Evolutionary conservation across 257 asterid species (phyloP), one percentile per base, ranked within the genome.

Genomic region (Agastache rugosa): DNA sequence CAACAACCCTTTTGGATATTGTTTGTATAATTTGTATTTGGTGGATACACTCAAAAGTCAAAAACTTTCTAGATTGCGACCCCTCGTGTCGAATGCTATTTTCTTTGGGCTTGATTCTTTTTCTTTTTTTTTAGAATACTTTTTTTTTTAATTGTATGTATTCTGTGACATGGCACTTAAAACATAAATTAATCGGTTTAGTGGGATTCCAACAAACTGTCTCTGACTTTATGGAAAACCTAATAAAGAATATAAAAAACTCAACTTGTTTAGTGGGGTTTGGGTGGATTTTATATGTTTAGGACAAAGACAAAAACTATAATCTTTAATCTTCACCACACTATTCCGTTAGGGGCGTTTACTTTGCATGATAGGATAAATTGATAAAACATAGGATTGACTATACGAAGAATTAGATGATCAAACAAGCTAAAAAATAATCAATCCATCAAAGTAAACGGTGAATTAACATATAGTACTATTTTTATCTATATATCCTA

Each of bases 131-230:
- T 25, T 1, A 25, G 29, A 3, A 25, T 1, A 25, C 29, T 25
- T 25, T 25, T 3, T 25, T 25, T 25, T n/a, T n/a, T n/a, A n/a
- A n/a, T 11, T 59, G 29, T 72, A 15, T 27, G 27, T 25, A 42
- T 41, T 25, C 27, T 16, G 3, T 53, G 44, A 8, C 2, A 12
- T 11, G 1, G 56, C 23, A 19, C 2, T 22, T 11, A 4, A 41
- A 22, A 5, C 39, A n/a, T 42, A 25, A 27, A 60, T 16, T 61
- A 72, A 59, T 19, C 7, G 27, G 23, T 48, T 29, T 61, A 62
- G 77, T 64, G 73, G 73, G 73, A 64, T 74, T 63, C 8, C 8
- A 34, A 6, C 27, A 7, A 51, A 51, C 11, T 53, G 12, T 9
- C 3, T 23, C 47, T 72, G 77, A 72, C 70, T 72, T 44, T 29